phyloP scores from a whole-genome alignment of 2,329 filamentous ascomycete genomes.

The Calonectria montana region DNA sequence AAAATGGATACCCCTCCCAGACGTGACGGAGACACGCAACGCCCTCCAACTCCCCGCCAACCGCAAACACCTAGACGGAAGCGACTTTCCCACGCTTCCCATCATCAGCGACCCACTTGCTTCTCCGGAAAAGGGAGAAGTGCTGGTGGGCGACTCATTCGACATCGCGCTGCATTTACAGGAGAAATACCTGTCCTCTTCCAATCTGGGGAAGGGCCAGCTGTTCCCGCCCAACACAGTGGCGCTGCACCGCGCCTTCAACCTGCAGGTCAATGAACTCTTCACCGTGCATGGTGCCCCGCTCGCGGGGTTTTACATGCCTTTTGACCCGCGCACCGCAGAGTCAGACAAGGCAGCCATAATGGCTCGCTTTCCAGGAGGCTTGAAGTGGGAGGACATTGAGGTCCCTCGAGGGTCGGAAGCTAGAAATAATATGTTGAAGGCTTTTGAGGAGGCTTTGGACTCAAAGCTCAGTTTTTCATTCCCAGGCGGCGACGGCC shows the following conservation, averaged over 20 bases:
- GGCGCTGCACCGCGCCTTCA: background rate
- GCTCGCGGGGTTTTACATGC: background rate
- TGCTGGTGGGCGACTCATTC: background rate
- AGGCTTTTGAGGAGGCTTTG: background rate
- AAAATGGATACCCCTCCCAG: background rate
- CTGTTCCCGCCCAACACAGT: background rate
- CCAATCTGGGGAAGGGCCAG: background rate
- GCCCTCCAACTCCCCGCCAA: background rate
- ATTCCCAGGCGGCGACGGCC: background rate
- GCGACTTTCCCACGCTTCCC: background rate
- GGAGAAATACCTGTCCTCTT: background rate
- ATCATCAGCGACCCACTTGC: background rate
- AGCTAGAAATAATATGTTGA: background rate
- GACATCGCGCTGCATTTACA: background rate
- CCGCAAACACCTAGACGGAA: background rate
- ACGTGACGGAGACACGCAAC: background rate
- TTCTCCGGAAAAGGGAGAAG: background rate
- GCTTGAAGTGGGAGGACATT: background rate
- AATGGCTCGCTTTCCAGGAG: background rate
- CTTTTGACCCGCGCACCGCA: background rate
- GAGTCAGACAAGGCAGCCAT: background rate
- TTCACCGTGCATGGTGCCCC: background rate
- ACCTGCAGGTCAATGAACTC: background rate
- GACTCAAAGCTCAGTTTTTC: background rate
- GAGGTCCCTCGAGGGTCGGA: background rate